phyloP scores from a whole-genome alignment of 2,329 filamentous ascomycete genomes.

The Colletotrichum aenigma region DNA sequence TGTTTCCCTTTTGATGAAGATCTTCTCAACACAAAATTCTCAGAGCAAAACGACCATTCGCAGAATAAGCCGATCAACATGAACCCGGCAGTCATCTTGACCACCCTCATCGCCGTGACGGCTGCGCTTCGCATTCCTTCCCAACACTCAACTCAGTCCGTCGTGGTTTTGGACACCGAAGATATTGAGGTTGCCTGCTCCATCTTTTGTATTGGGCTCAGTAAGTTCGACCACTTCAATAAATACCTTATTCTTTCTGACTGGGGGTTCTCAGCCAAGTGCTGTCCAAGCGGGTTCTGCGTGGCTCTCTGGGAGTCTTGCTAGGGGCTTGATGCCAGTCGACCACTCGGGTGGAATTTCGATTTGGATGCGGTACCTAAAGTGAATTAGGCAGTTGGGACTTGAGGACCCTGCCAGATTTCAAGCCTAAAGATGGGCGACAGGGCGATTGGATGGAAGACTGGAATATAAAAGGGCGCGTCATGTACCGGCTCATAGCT shows the following conservation, averaged over 20 bases:
- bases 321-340: not conserved
- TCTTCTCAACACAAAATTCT: not conserved
- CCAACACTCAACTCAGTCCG: not conserved
- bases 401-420: not conserved
- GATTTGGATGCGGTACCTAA: not conserved
- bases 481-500: not conserved
- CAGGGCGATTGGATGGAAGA: not conserved
- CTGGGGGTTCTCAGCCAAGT: not conserved
- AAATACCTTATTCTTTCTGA: not conserved
- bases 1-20: not conserved
- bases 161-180: not conserved
- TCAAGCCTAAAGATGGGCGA: accelerated
- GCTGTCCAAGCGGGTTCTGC: not conserved
- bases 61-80: not conserved
- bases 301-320: not conserved
- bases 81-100: not conserved
- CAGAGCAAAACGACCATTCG: accelerated
- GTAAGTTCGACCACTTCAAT: not conserved
- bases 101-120: not conserved
- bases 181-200: not conserved
- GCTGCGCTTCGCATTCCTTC: not conserved
- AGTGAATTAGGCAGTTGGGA: not conserved
- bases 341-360: accelerated
- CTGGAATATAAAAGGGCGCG: not conserved
- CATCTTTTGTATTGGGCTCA: not conserved